Conservation (phyloP, 495 filamentous ascomycete species). For the Penicillium taxi region DNA sequence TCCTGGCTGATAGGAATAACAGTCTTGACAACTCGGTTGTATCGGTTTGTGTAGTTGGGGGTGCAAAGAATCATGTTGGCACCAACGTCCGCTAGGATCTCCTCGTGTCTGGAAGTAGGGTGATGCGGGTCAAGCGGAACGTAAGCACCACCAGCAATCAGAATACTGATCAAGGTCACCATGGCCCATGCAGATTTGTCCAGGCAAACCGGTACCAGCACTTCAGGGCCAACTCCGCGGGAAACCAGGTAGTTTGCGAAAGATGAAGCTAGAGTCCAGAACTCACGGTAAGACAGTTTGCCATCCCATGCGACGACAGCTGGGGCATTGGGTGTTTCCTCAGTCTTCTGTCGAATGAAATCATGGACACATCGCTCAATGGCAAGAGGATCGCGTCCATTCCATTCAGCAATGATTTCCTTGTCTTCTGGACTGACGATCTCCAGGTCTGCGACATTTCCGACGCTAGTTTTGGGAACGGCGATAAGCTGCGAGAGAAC, state of each 20-base stretch:
- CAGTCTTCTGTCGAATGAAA: slow-evolving; percentile 21
- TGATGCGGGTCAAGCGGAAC: slow-evolving; percentile 52
- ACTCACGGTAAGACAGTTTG: slow-evolving; percentile 32
- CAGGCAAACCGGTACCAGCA: slow-evolving; percentile 48
- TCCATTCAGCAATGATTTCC: slow-evolving; percentile 27
- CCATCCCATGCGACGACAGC: slow-evolving; percentile 41
- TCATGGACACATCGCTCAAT: slow-evolving; percentile 45
- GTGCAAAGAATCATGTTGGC: slow-evolving; percentile 35
- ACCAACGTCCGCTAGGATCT: slow-evolving; percentile 33
- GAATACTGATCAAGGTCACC: slow-evolving; percentile 43
- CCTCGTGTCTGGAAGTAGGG: slow-evolving; percentile 39
- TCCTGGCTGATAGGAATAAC: slow-evolving; percentile 33
- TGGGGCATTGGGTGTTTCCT: slow-evolving; percentile 24
- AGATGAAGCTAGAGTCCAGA: slow-evolving; percentile 27
- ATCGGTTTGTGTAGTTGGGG: slow-evolving; percentile 23
- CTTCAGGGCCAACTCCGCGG: slow-evolving; percentile 42
- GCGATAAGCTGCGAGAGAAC: slow-evolving; percentile 30
- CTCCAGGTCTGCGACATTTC: slow-evolving; percentile 26
- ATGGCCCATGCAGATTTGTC: slow-evolving; percentile 50
- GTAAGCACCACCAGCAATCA: slow-evolving; percentile 52
- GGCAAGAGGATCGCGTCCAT: slow-evolving; percentile 16
- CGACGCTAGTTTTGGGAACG: slow-evolving; percentile 17
- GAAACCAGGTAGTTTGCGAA: slow-evolving; percentile 32
- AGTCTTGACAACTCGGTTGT: slow-evolving; percentile 23
- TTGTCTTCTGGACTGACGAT: slow-evolving; percentile 29